Base-by-base conservation (phyloP, 192 early-diverging fungal genomes). In the Backusella parvicylindrica region DNA sequence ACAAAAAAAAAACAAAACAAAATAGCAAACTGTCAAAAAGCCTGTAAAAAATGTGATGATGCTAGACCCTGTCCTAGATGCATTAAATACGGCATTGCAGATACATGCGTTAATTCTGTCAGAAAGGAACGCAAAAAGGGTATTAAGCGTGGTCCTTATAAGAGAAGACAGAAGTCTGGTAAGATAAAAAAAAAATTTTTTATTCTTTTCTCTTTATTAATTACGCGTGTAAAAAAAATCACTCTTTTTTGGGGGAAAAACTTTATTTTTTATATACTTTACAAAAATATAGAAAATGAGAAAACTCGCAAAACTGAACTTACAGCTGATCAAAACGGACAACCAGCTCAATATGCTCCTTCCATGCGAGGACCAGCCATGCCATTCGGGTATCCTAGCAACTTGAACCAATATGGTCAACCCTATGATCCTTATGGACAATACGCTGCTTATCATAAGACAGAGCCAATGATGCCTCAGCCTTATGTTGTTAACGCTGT, bases 1-100 rank as follows among this genome's bases (percentile, higher is more conserved):
- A n/a, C n/a, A n/a, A n/a, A n/a, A n/a, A n/a, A 49, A 67, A 43
- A 43, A 66, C 16, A 18, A 47, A 53, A 68, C 11, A 60, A 68
- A 43, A 37, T 82, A 88, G 86, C 92, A 36, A 93, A 96, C 72
- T 97, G 95, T 71, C 92, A 94, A 83, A 91, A 92, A 47, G 90
- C 94, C 0, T 95, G 94, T 82, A 98, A 98, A 81, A 97, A 96
- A 80, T 97, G 96, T 79, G 95, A 94, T 74, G 90, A 91, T 67
- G 89, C 79, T n/a, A 79, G 95, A 64, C 96, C 95, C 2, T 97
- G 96, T 76, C 78, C 82, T 76, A 88, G 95, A 6, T 98, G 96
- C 76, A 77, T 92, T 56, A 91, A 91, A 73, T 91, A 91, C 67
- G 86, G 87, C 32, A 77, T 96, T 18, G 84, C 84, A 0, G 89